Evolutionary conservation across 116 monocot genomes (phyloP).

Genomic region (Trichopus zeylanicus): DNA sequence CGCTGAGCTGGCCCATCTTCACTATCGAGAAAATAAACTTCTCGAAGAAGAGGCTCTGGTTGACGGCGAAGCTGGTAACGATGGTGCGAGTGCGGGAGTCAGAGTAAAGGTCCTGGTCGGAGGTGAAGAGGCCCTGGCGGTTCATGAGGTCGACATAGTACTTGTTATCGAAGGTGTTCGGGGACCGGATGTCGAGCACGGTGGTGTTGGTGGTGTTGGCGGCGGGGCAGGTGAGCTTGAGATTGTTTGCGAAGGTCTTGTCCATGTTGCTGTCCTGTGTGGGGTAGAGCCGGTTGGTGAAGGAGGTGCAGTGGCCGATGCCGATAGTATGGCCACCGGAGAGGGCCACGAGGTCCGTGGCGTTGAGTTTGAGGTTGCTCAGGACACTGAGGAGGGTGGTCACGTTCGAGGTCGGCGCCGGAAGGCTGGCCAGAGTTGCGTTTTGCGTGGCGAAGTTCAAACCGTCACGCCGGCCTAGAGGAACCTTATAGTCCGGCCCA

Average conservation of each 20-base stretch:
- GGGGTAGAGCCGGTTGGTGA: slow-evolving; percentile 41
- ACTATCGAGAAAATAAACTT: slow-evolving; percentile 38
- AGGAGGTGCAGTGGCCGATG: slow-evolving; percentile 44
- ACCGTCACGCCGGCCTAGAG: slow-evolving; percentile 57
- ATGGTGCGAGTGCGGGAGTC: slow-evolving; percentile 28
- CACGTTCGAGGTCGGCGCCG: slow-evolving; percentile 31
- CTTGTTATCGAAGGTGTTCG: slow-evolving; percentile 58
- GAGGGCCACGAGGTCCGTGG: slow-evolving; percentile 50
- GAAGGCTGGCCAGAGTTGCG: slow-evolving; percentile 24
- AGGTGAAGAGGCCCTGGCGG: slow-evolving; percentile 57
- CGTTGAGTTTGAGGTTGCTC: slow-evolving; percentile 20
- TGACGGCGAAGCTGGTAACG: slow-evolving; percentile 21
- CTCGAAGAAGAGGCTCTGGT: slow-evolving; percentile 38
- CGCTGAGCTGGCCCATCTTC: slow-evolving; percentile 66
- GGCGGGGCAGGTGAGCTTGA: slow-evolving; percentile 42
- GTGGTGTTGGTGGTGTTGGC: slow-evolving; percentile 32
- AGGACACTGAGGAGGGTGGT: slow-evolving; percentile 23
- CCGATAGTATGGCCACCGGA: slow-evolving; percentile 71
- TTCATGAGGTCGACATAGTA: slow-evolving; percentile 63
- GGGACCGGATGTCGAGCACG: slow-evolving; percentile 34
- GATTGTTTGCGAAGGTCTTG: slow-evolving; percentile 28
- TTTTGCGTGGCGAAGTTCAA: slow-evolving; percentile 23
- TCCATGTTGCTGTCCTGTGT: slow-evolving; percentile 35
- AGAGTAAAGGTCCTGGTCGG: slow-evolving; percentile 53
- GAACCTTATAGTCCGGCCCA: slow-evolving; percentile 43